Conservation (phyloP, 2,329 filamentous ascomycete species). For the Lasiodiplodia sp. region DNA sequence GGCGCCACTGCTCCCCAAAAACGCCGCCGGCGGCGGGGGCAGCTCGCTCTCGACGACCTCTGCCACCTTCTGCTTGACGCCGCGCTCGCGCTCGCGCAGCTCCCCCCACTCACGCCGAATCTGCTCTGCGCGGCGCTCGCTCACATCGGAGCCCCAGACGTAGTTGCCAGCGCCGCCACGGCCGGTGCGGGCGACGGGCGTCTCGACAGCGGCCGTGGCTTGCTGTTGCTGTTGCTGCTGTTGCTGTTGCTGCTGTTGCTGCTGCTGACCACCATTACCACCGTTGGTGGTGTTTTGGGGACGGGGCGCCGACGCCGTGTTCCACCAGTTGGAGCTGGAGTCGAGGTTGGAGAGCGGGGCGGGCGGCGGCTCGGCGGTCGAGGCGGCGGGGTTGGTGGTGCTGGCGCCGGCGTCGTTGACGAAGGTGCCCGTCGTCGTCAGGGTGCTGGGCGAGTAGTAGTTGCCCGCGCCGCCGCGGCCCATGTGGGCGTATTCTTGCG, state of each 20-base stretch:
- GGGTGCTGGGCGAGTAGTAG: slow-evolving; percentile 52
- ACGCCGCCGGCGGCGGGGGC: slow-evolving; percentile 48
- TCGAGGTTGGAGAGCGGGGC: slow-evolving; percentile 31
- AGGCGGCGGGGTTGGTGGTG: background rate
- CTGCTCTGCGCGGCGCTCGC: slow-evolving; percentile 16
- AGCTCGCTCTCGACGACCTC: slow-evolving; percentile 51
- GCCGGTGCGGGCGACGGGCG: slow-evolving; percentile 46
- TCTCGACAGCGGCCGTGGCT: slow-evolving; percentile 40
- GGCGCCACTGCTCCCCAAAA: background rate
- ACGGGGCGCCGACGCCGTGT: slow-evolving; percentile 4
- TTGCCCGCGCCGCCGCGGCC: slow-evolving; percentile 57
- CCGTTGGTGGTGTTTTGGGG: background rate
- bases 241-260: slow-evolving; percentile 31
- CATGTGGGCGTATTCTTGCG: slow-evolving; percentile 52
- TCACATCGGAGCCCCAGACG: slow-evolving; percentile 41
- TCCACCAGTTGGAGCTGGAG: slow-evolving; percentile 18
- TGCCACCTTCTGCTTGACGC: slow-evolving; percentile 47
- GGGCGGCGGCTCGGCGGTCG: slow-evolving; percentile 22
- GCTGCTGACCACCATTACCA: background rate
- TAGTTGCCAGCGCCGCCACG: slow-evolving; percentile 58
- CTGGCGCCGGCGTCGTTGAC: slow-evolving; percentile 16
- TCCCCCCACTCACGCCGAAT: slow-evolving; percentile 34
- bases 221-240: slow-evolving; percentile 37
- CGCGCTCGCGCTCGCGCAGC: slow-evolving; percentile 37
- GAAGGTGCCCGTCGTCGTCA: slow-evolving; percentile 51